Percentiles rank a stretch among this genome's conserved stretches.
These are phyloP conservation scores for Hysterangium stoloniferum DNA, from an alignment of 768 basidiomycete genomes.

Conservation along the genomic window DNA sequence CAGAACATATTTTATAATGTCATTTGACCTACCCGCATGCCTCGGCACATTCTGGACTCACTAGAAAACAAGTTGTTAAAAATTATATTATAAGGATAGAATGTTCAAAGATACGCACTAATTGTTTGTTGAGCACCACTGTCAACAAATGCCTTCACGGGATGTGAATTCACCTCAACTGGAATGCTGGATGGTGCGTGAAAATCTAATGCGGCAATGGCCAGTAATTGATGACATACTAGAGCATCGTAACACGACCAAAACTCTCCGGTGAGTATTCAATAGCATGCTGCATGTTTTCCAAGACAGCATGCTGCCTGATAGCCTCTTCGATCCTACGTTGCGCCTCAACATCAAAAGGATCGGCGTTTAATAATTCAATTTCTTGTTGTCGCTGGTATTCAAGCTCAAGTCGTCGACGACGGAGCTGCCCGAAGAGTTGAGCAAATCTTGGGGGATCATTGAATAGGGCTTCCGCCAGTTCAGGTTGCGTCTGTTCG, in stretches of 20 bases:
- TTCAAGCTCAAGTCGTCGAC: constrained; percentile 47
- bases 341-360: constrained; percentile 90
- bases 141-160: constrained; percentile 95
- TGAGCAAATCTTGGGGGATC: constrained; percentile 71
- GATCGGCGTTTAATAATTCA: constrained; percentile 71
- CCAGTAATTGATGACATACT: constrained; percentile 43
- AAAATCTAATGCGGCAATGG: neutral
- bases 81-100: too few relatives aligned
- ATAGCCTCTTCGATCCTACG: constrained; percentile 90
- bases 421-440: constrained; percentile 55
- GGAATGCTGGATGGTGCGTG: constrained; percentile 50
- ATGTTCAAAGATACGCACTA: constrained; percentile 46
- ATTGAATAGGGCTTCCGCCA: constrained; percentile 61
- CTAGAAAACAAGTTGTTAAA: constrained; percentile 29
- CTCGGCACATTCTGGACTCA: constrained; percentile 90
- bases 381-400: constrained; percentile 53
- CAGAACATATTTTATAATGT: neutral
- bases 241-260: constrained; percentile 93
- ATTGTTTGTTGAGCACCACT: constrained; percentile 97
- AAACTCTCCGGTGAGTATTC: constrained; percentile 93
- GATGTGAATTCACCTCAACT: constrained; percentile 85
- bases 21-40: constrained; percentile 67
- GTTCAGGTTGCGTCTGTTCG: constrained; percentile 68
- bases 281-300: constrained; percentile 90
- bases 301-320: constrained; percentile 77